phyloP scores from a whole-genome alignment of 441 rosid species.

The Flueggea neowawraea region DNA sequence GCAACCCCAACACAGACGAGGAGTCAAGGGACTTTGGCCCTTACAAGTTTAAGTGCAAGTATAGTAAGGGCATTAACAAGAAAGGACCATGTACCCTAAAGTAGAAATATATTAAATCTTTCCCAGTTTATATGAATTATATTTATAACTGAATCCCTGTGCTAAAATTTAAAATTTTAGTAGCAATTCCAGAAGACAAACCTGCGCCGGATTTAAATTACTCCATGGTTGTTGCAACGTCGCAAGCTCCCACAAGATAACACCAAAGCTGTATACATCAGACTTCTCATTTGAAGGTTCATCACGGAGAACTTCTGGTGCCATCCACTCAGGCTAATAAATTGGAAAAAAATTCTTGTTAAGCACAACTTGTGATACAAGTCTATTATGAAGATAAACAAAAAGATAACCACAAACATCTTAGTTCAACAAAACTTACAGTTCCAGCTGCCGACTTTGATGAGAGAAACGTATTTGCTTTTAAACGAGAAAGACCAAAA shows the following conservation, averaged over 20 bases:
- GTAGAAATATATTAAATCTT: not conserved
- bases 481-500: conserved; percentile 97
- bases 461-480: conserved; percentile 93
- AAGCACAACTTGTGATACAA: not conserved
- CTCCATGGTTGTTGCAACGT: conserved; percentile 97
- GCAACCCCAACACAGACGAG: too few relatives aligned
- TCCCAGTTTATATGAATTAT: not conserved
- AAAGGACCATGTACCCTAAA: too few relatives aligned
- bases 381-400: too few relatives aligned
- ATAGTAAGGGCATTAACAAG: too few relatives aligned
- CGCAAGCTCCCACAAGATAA: conserved; percentile 96
- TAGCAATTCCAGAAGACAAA: conserved; percentile 29
- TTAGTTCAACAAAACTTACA: conserved; percentile 54
- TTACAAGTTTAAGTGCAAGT: too few relatives aligned
- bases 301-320: conserved; percentile 98
- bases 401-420: too few relatives aligned
- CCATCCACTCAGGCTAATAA: conserved; percentile 99
- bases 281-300: conserved; percentile 98
- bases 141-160: not conserved
- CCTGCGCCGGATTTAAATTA: conserved; percentile 96
- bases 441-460: conserved; percentile 99
- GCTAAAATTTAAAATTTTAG: not conserved
- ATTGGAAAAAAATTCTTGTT: conserved; percentile 16
- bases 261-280: conserved; percentile 95
- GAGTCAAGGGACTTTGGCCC: too few relatives aligned